phyloP scores from a whole-genome alignment of 805 yeast species.

The Candida germanica region DNA sequence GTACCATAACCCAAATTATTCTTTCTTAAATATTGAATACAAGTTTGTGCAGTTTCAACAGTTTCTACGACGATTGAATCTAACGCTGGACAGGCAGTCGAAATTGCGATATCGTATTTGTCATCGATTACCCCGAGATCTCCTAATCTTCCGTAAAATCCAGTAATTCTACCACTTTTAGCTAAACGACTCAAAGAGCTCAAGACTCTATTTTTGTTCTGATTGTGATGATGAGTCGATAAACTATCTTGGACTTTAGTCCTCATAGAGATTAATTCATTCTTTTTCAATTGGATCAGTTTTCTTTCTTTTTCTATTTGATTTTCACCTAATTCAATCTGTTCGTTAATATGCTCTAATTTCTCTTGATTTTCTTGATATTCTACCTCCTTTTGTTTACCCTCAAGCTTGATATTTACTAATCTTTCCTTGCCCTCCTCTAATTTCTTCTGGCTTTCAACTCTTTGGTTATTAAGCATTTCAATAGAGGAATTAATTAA shows the following conservation, averaged over 20 bases:
- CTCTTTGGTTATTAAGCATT: constrained; percentile 48
- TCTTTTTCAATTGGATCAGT: constrained; percentile 52
- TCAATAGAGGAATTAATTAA: constrained; percentile 66
- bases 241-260: constrained; percentile 68
- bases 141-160: constrained; percentile 88
- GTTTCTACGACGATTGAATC: constrained; percentile 92
- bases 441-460: constrained; percentile 36
- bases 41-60: constrained; percentile 55
- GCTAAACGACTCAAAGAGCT: constrained; percentile 65
- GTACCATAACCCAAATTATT: constrained; percentile 86
- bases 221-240: constrained; percentile 50
- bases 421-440: constrained; percentile 43
- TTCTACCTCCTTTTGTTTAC: constrained; percentile 48
- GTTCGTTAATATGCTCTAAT: constrained; percentile 46
- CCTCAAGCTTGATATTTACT: constrained; percentile 44
- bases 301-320: constrained; percentile 51
- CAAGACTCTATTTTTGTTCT: constrained; percentile 73
- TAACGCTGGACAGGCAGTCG: constrained; percentile 89
- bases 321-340: constrained; percentile 54
- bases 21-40: constrained; percentile 77
- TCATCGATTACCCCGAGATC: constrained; percentile 90
- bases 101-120: constrained; percentile 85
- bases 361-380: constrained; percentile 47
- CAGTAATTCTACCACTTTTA: constrained; percentile 76
- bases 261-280: constrained; percentile 50